Evolutionary conservation across 352 stramenopile genomes (phyloP), one percentile per base, ranked within the genome.

Genomic region (Pythium myriotylum): DNA sequence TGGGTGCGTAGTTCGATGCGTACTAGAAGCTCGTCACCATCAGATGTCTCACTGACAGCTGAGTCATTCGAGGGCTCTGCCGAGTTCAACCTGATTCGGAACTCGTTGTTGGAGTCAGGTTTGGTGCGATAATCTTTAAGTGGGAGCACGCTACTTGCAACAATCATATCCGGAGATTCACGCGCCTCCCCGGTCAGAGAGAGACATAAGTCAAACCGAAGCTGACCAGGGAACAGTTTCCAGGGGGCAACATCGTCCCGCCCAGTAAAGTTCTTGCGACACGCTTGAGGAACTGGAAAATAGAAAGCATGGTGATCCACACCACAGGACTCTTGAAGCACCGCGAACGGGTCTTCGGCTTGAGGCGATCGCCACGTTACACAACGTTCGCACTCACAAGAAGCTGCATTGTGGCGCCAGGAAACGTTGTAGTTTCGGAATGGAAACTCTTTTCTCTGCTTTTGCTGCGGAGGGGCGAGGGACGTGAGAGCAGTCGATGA

Each of bases 261-360:
- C 3, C 84, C 81, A 16, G 83, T 84, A 51, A 89, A 91, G 59
- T 87, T 91, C 65, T 89, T 91, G 14, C 83, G 77, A 43, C 70
- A 79, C 6, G 84, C 79, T 68, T 93, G 86, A 6, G 84, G 84
- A 16, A 95, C 72, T 17, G 84, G 86, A 51, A 92, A 95, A 40
- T 87, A 92, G 54, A 80, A 89, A n/a, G 86, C 81, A 45, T 95
- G 82, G 37, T 92, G 83, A 67, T 95, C 86, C 16, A 94, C 65
- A 17, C 84, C 85, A 45, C 76, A 90, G 5, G 57, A 42, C 10
- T 68, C 61, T 37, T 64, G 47, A 1, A 60, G 16, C 6, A 68
- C 62, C 1, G 45, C 41, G 19, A 62, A 68, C 17, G 52, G 56
- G 37, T 68, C 66, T 5, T 63, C 60, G 10, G 24, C 20, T 41